A percentile compares a stretch with the other conserved stretches of the same genome.
Conservation (phyloP, 768 basidiomycete genomes). For the Piloderma croceum region DNA sequence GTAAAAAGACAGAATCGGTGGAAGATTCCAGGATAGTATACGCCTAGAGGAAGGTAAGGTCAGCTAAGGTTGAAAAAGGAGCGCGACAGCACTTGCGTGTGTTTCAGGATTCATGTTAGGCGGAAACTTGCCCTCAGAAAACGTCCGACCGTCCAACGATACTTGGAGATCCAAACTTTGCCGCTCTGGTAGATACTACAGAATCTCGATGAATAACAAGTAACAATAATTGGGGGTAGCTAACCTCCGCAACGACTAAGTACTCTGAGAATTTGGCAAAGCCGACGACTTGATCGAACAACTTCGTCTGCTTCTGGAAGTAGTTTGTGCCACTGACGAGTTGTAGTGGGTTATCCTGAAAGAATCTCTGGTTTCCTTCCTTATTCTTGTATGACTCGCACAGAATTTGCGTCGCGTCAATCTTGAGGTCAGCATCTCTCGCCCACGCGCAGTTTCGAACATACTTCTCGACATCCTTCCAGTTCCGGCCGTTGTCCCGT, state of each 20-base stretch:
- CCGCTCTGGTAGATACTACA: conserved; percentile 50
- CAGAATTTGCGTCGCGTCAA: conserved; percentile 84
- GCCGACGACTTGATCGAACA: conserved; percentile 88
- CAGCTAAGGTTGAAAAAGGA: neutral
- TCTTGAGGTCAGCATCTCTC: conserved; percentile 65
- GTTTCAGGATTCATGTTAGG: conserved; percentile 85
- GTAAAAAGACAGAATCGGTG: conserved; percentile 90
- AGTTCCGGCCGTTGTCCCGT: conserved; percentile 68
- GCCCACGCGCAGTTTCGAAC: conserved; percentile 93
- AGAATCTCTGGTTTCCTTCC: conserved; percentile 65
- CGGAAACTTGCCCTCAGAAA: conserved; percentile 86
- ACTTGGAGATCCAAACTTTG: conserved; percentile 80
- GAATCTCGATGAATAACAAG: neutral
- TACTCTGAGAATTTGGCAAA: conserved; percentile 98
- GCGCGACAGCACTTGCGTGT: conserved; percentile 51
- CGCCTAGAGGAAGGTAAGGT: conserved; percentile 41
- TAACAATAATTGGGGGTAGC: conserved; percentile 18
- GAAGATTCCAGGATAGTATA: conserved; percentile 94
- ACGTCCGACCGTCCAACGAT: conserved; percentile 83
- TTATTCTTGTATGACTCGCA: conserved; percentile 88
- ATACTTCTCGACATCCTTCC: conserved; percentile 77
- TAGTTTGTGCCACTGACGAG: conserved; percentile 73
- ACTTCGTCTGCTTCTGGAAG: conserved; percentile 61
- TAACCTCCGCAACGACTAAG: conserved; percentile 89
- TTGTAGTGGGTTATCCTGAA: conserved; percentile 64